These are phyloP conservation scores for Silybum marianum DNA, from an alignment of 129 eudicot species.

Conservation along the genomic window DNA sequence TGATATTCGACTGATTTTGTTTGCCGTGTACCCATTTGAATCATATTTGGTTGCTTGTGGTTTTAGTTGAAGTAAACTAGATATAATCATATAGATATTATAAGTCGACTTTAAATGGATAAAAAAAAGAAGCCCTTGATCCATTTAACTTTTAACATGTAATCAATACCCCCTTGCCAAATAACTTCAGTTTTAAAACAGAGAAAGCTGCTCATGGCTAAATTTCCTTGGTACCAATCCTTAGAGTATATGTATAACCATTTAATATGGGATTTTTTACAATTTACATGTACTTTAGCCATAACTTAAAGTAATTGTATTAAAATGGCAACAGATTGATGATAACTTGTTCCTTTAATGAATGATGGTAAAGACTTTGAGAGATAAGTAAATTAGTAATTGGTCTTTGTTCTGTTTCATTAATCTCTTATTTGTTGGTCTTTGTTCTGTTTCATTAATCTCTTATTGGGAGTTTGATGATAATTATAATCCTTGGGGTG, in stretches of 20 bases:
- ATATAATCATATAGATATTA: background rate
- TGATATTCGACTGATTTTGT: background rate
- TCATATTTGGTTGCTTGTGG: background rate
- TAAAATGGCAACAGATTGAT: too few species aligned
- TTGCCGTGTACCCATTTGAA: background rate
- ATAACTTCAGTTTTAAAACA: slow-evolving; percentile 36
- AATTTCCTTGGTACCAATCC: slow-evolving; percentile 44
- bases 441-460: too few species aligned
- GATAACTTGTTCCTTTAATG: too few species aligned
- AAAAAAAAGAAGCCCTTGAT: slow-evolving; percentile 37
- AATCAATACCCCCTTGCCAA: slow-evolving; percentile 31
- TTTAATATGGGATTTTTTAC: slow-evolving; percentile 52
- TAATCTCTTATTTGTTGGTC: too few species aligned
- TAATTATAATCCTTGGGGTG: too few species aligned
- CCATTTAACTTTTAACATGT: slow-evolving; percentile 16
- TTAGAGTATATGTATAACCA: slow-evolving; percentile 22
- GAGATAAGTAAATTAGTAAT: too few species aligned
- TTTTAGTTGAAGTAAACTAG: background rate
- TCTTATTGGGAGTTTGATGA: too few species aligned
- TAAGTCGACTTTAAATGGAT: slow-evolving; percentile 1
- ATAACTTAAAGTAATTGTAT: slow-evolving; percentile 18
- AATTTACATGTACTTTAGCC: slow-evolving; percentile 68
- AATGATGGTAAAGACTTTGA: too few species aligned
- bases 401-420: too few species aligned
- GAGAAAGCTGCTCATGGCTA: slow-evolving; percentile 40